Base-by-base conservation (phyloP, 192 early-diverging fungal species). In the Umbelopsis sp. region DNA sequence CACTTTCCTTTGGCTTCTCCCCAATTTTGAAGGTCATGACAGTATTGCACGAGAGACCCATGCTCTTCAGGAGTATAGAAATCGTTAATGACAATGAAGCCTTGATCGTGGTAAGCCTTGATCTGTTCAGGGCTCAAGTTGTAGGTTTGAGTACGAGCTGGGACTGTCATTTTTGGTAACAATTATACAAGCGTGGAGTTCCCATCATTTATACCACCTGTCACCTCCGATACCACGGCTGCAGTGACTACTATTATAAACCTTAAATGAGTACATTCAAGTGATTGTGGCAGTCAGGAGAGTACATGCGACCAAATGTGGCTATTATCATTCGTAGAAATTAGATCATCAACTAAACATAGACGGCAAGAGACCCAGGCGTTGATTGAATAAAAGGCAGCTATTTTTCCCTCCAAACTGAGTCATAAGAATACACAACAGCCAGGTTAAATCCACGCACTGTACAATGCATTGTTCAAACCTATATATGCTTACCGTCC, bases 21-120 rank as follows among this genome's bases (percentile, higher is more conserved):
- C 88, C 84, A 86, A 74, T 68, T 76, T 51, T 81, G 80, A 65
- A 87, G 76, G 16, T 83, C 76, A 12, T 83, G 67, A 21, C 81
- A 80, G 26, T 79, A 76, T 38, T 65, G 68, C 67, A 82, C 74
- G n/a, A 89, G 73, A n/a, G 65, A 54, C n/a, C 69, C 71, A 50
- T 81, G 77, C 41, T 87, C 81, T n/a, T 85, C 80, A 4, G 72
- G 41, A n/a, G 81, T 72, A 68, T 80, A 81, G 22, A 89, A 74
- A 71, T 87, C 87, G 34, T 82, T 80, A 56, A 89, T 80, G 43
- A 86, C 79, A 70, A 89, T 82, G 62, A 82, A 87, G 10, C 87
- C 87, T 29, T 84, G 65, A 45, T 73, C 66, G 56, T 81, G 67
- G 71, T 84, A 89, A 8, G 70, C 56, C 56, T 80, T 68, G 21